Conservation (phyloP, 1,284 basidiomycete species). For the Cryptococcus amylolentus region DNA sequence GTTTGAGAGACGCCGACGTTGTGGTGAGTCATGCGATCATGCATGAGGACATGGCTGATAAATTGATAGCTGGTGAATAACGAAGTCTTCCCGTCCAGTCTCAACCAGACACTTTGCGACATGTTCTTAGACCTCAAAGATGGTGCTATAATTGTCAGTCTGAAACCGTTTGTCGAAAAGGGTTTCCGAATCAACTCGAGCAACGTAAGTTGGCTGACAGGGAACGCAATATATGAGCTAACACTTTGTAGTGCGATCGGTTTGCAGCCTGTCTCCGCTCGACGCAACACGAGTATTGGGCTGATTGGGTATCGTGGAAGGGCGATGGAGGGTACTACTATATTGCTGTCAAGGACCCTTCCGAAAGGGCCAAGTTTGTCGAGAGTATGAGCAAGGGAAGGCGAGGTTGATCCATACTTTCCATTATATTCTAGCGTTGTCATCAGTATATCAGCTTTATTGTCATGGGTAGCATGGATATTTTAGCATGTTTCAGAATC, state of each 20-base stretch:
- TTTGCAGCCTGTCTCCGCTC: slow-evolving; percentile 42
- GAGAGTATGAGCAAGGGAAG: slow-evolving; percentile 17
- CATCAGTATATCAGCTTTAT: not conserved
- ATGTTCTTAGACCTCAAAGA: slow-evolving; percentile 58
- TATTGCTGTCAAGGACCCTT: slow-evolving; percentile 40
- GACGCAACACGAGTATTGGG: slow-evolving; percentile 34
- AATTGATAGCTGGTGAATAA: slow-evolving; percentile 55
- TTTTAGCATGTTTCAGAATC: not conserved
- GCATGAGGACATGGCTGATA: not conserved
- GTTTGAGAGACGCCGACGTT: slow-evolving; percentile 53
- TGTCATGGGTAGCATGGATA: not conserved
- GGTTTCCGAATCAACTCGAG: slow-evolving; percentile 54
- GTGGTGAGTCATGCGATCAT: slow-evolving; percentile 43
- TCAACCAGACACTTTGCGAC: slow-evolving; percentile 55
- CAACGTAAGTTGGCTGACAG: slow-evolving; percentile 36
- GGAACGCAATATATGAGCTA: not conserved
- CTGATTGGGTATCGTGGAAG: slow-evolving; percentile 49
- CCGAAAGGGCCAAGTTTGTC: slow-evolving; percentile 33
- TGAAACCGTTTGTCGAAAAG: slow-evolving; percentile 56
- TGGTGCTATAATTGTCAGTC: slow-evolving; percentile 53
- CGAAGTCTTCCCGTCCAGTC: slow-evolving; percentile 54
- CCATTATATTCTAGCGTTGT: not conserved
- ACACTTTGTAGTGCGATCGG: slow-evolving; percentile 37
- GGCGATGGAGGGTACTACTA: slow-evolving; percentile 41
- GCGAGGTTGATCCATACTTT: not conserved